A percentile compares a stretch with the other conserved stretches of the same genome.
These are phyloP conservation scores for Syzygium aqueum DNA, from an alignment of 345 rosid species.

Conservation along the genomic window DNA sequence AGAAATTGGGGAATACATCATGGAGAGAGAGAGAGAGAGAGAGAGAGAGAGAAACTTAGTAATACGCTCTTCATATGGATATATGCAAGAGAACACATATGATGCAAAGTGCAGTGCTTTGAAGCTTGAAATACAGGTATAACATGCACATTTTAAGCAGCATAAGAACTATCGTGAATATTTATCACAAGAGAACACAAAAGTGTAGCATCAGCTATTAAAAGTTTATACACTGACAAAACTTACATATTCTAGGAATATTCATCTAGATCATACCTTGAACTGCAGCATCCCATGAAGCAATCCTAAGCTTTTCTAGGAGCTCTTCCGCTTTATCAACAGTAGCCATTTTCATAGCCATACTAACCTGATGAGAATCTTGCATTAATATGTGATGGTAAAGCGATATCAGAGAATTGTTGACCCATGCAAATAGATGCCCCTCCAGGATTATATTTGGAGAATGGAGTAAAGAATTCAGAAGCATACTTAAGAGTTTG, in stretches of 20 bases:
- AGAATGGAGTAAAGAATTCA: background rate
- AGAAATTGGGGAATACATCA: background rate
- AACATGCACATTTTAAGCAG: background rate
- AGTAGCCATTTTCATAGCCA: constrained; percentile 95
- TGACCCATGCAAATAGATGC: background rate
- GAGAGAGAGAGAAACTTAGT: background rate
- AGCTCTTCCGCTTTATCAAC: constrained; percentile 77
- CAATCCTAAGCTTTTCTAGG: constrained; percentile 70
- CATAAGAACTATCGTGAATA: background rate
- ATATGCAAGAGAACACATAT: background rate
- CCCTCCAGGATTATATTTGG: background rate
- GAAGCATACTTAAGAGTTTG: background rate
- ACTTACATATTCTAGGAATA: background rate
- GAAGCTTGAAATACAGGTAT: background rate
- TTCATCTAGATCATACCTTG: constrained; percentile 40
- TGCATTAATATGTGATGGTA: background rate
- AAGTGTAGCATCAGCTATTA: background rate
- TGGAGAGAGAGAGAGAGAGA: background rate
- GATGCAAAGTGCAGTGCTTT: background rate
- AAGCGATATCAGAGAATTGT: background rate
- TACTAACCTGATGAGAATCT: constrained; percentile 54
- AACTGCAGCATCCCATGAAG: constrained; percentile 86
- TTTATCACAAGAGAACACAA: background rate
- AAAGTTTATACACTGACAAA: background rate
- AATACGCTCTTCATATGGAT: background rate